These are phyloP conservation scores for Mycena epipterygia DNA, from an alignment of 768 basidiomycete species.

Conservation along the genomic window DNA sequence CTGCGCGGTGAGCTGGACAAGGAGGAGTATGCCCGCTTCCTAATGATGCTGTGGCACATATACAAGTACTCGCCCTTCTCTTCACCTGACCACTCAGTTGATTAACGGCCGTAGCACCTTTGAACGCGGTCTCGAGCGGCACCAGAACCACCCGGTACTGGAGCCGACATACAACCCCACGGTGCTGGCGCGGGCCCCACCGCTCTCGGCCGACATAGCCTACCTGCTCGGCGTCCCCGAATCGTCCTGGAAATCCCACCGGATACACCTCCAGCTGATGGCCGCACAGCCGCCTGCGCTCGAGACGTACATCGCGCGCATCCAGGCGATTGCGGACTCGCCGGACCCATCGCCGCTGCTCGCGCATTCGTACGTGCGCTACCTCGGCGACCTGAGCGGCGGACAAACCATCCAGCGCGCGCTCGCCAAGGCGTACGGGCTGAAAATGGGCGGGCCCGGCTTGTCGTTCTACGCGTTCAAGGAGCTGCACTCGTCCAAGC, in stretches of 20 bases:
- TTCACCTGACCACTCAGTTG: neutral
- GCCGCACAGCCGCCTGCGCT: slow-evolving; percentile 63
- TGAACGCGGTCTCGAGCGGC: slow-evolving; percentile 68
- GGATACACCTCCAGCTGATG: slow-evolving; percentile 63
- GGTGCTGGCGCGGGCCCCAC: slow-evolving; percentile 71
- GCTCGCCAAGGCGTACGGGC: slow-evolving; percentile 75
- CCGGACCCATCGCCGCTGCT: slow-evolving; percentile 68
- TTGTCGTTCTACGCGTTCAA: slow-evolving; percentile 79
- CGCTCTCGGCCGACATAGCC: slow-evolving; percentile 77
- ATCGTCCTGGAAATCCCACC: slow-evolving; percentile 67
- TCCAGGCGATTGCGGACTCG: slow-evolving; percentile 61
- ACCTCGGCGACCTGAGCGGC: slow-evolving; percentile 85
- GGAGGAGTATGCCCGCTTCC: slow-evolving; percentile 77
- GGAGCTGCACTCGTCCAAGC: slow-evolving; percentile 61
- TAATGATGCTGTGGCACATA: slow-evolving; percentile 85
- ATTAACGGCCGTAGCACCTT: slow-evolving; percentile 57
- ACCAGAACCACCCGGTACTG: slow-evolving; percentile 73
- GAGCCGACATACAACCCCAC: slow-evolving; percentile 80
- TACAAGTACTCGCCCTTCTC: slow-evolving; percentile 70
- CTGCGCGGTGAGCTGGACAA: slow-evolving; percentile 70
- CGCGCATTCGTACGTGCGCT: slow-evolving; percentile 87
- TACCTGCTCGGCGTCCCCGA: slow-evolving; percentile 68
- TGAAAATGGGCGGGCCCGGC: slow-evolving; percentile 68
- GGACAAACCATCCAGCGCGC: slow-evolving; percentile 78
- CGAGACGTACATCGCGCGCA: slow-evolving; percentile 64